A percentile compares a stretch with the other conserved stretches of the same genome.
Conservation (phyloP, 768 basidiomycete species). For the Amanita molliuscula region DNA sequence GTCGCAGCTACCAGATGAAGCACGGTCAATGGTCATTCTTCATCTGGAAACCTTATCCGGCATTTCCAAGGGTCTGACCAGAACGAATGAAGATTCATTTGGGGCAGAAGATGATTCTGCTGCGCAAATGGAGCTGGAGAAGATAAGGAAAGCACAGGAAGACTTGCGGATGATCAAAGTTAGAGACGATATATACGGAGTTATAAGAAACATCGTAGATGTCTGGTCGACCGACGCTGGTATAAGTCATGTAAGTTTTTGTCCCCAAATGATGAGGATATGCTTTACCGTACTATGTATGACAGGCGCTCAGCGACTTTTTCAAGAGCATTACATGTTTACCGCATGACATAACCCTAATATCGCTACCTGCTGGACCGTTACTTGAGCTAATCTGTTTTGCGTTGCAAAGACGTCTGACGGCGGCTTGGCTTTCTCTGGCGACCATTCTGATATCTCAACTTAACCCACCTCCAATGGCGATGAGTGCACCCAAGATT, state of each 20-base stretch:
- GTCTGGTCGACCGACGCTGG: slow-evolving; percentile 75
- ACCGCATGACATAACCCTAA: slow-evolving; percentile 63
- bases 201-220: slow-evolving; percentile 50
- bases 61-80: slow-evolving; percentile 79
- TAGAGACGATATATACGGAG: slow-evolving; percentile 54
- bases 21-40: slow-evolving; percentile 51
- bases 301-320: slow-evolving; percentile 69
- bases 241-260: slow-evolving; percentile 56
- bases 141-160: slow-evolving; percentile 48
- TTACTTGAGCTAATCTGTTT: slow-evolving; percentile 70
- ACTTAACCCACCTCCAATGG: slow-evolving; percentile 60
- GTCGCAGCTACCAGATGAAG: slow-evolving; percentile 60
- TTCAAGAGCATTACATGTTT: slow-evolving; percentile 81
- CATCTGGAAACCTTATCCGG: slow-evolving; percentile 79
- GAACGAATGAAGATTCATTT: slow-evolving; percentile 58
- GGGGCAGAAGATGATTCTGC: slow-evolving; percentile 48
- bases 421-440: slow-evolving; percentile 77
- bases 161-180: slow-evolving; percentile 55
- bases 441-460: slow-evolving; percentile 75
- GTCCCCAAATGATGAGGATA: neutral
- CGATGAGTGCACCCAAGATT: slow-evolving; percentile 33
- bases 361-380: slow-evolving; percentile 75
- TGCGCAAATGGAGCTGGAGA: slow-evolving; percentile 37
- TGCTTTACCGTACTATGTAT: neutral
- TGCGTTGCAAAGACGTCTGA: slow-evolving; percentile 61